Conservation (phyloP, 345 rosid genomes). For the Geranium rotundifolium region DNA sequence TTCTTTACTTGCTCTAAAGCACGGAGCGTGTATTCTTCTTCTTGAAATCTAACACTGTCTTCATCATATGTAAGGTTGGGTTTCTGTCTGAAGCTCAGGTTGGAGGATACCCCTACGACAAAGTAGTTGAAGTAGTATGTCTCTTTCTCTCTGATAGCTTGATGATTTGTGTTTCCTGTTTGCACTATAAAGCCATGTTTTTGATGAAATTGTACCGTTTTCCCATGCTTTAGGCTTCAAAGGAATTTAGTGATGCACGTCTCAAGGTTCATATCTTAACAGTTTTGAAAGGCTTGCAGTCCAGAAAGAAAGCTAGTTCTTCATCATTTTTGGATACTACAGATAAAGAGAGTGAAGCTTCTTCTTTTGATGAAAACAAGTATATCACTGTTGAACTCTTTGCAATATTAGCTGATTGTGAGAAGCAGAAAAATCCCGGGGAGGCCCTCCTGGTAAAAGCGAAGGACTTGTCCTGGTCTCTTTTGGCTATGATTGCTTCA, state of each 20-base stretch:
- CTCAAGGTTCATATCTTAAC: conserved; percentile 78
- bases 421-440: conserved; percentile 78
- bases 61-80: conserved; percentile 63
- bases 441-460: conserved; percentile 72
- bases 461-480: conserved; percentile 90
- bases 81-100: conserved; percentile 88
- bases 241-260: conserved; percentile 81
- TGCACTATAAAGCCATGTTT: not conserved
- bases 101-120: conserved; percentile 84
- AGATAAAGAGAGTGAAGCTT: conserved; percentile 30
- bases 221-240: conserved; percentile 46
- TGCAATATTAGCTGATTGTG: conserved; percentile 79
- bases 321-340: conserved; percentile 32
- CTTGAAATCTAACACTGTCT: conserved; percentile 14
- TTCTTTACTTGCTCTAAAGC: conserved; percentile 8
- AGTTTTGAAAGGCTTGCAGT: conserved; percentile 72
- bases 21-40: conserved; percentile 6
- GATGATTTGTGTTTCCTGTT: not conserved
- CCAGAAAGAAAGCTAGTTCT: conserved; percentile 50
- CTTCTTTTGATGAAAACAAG: conserved; percentile 41
- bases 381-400: conserved; percentile 71
- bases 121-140: conserved; percentile 71
- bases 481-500: conserved; percentile 90
- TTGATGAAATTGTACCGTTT: conserved; percentile 10
- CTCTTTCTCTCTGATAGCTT: conserved; percentile 7